Conservation (phyloP, 2,329 filamentous ascomycete species). For the Didymella pomorum region DNA sequence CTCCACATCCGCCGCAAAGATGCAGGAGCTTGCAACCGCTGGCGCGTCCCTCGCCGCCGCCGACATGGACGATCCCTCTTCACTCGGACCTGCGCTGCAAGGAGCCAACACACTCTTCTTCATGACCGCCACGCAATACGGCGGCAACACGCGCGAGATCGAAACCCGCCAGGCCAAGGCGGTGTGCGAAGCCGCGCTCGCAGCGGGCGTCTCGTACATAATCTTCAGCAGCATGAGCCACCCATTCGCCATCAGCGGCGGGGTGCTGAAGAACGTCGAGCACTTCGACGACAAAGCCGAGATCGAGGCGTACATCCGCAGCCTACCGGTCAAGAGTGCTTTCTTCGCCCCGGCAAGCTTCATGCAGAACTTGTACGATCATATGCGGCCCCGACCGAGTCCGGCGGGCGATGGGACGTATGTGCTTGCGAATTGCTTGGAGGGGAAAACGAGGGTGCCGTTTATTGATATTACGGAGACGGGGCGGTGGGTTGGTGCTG, state of each 20-base stretch:
- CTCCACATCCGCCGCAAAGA: constrained; percentile 53
- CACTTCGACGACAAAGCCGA: constrained; percentile 67
- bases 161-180: constrained; percentile 40
- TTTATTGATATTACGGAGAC: constrained; percentile 58
- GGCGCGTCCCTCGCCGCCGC: constrained; percentile 64
- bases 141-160: constrained; percentile 30
- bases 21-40: constrained; percentile 55
- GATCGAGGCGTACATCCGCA: constrained; percentile 63
- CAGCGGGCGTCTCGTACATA: constrained; percentile 48
- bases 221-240: constrained; percentile 50
- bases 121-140: constrained; percentile 37
- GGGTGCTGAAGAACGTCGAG: constrained; percentile 47
- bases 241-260: constrained; percentile 39
- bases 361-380: constrained; percentile 59
- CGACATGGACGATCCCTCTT: constrained; percentile 54
- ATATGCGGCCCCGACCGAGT: constrained; percentile 27
- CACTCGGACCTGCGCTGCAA: constrained; percentile 24
- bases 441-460: constrained; percentile 46
- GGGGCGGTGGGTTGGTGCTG: constrained; percentile 54
- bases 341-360: constrained; percentile 65
- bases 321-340: constrained; percentile 57
- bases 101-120: constrained; percentile 35
- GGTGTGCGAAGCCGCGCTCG: constrained; percentile 45
- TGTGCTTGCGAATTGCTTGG: constrained; percentile 26
- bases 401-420: constrained; percentile 37